These are phyloP conservation scores for Avena sativa DNA, from an alignment of 176 grass and related monocot genomes.

Conservation along the genomic window DNA sequence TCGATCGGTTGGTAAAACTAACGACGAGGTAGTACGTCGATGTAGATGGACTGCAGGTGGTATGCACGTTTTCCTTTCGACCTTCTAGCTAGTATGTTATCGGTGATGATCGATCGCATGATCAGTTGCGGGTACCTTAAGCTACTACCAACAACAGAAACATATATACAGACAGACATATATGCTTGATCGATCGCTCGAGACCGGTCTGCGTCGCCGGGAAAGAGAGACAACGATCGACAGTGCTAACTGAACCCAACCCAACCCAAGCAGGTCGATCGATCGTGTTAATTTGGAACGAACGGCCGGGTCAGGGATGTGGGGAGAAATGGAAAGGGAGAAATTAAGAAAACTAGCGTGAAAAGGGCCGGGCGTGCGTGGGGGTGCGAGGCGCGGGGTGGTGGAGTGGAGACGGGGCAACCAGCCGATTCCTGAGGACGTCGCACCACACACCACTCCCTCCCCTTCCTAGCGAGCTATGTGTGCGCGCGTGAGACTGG, in stretches of 20 bases:
- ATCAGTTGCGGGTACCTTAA: constrained; percentile 44
- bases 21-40: not conserved
- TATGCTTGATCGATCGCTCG: not conserved
- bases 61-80: not conserved
- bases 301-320: too few relatives aligned
- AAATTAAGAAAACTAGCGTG: not conserved
- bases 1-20: constrained; percentile 30
- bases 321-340: constrained; percentile 11
- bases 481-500: not conserved
- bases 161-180: not conserved
- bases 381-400: not conserved
- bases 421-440: constrained; percentile 72
- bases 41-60: not conserved
- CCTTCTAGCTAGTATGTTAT: not conserved
- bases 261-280: too few relatives aligned
- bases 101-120: not conserved
- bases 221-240: not conserved
- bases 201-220: not conserved
- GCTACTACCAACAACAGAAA: constrained; percentile 22
- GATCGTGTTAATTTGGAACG: not conserved
- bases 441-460: constrained; percentile 68
- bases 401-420: constrained; percentile 98
- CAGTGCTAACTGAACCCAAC: constrained; percentile 11
- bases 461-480: not conserved
- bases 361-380: constrained; percentile 13